These are phyloP conservation scores for Physcomitrellopsis africana DNA, from an alignment of 225 moss, liverwort and hornwort species.

Conservation along the genomic window DNA sequence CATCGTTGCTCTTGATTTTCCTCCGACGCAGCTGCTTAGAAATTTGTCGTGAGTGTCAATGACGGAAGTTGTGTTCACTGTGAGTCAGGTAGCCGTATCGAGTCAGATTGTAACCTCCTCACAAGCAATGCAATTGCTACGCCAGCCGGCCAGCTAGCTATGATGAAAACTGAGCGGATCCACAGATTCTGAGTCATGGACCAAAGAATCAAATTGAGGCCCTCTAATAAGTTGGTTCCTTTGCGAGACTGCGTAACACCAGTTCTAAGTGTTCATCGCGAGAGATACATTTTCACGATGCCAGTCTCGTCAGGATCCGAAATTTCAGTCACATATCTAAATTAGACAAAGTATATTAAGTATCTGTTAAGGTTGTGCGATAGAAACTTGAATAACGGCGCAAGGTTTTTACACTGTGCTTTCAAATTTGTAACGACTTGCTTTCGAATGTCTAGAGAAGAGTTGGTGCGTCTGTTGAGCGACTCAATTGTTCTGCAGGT, in stretches of 20 bases:
- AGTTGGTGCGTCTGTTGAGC: background rate
- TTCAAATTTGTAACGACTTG: background rate
- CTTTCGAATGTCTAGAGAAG: background rate
- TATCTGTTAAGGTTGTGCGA: background rate
- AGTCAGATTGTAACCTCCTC: background rate
- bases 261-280: background rate
- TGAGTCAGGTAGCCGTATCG: background rate
- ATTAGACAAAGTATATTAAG: no score
- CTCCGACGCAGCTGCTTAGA: background rate
- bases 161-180: background rate
- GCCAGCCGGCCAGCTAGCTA: conserved; percentile 13
- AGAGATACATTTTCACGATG: background rate
- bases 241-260: background rate
- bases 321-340: no score
- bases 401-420: no score
- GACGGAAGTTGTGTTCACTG: background rate
- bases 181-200: background rate
- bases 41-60: no score
- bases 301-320: background rate
- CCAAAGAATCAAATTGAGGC: background rate
- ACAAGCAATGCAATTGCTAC: background rate
- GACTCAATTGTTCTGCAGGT: conserved; percentile 1
- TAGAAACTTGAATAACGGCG: background rate
- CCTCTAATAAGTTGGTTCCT: background rate
- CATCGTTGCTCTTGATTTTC: no score